phyloP scores from a whole-genome alignment of 306 rosid species.

The Elaeagnus macrophylla region DNA sequence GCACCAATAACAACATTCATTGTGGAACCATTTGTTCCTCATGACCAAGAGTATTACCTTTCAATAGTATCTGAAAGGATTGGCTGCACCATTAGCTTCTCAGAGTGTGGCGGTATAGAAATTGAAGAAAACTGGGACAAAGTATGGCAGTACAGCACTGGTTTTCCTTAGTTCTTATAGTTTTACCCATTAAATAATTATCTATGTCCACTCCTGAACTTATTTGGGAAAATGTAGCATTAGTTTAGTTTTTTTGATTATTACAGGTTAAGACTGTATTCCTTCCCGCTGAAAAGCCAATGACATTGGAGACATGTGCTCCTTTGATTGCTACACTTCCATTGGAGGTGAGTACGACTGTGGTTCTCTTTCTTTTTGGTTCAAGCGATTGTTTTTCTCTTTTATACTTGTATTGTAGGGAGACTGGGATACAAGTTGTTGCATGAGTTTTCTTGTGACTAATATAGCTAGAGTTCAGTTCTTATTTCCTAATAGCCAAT shows the following conservation, averaged over 20 bases:
- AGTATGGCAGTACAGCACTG: slow-evolving; percentile 21
- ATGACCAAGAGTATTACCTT: slow-evolving; percentile 68
- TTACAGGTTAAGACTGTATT: slow-evolving; percentile 59
- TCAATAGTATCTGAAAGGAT: slow-evolving; percentile 78
- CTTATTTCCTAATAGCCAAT: too few relatives aligned
- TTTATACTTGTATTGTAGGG: neutral
- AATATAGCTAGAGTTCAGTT: neutral
- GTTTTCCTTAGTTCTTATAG: neutral
- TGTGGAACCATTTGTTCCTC: slow-evolving; percentile 85
- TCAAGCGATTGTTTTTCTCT: neutral
- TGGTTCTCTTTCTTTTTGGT: slow-evolving; percentile 1
- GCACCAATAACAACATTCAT: slow-evolving; percentile 77
- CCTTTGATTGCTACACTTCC: slow-evolving; percentile 85
- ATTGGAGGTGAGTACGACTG: slow-evolving; percentile 50
- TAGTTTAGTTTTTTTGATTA: slow-evolving; percentile 1
- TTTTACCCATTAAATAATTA: neutral
- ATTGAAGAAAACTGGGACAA: slow-evolving; percentile 88
- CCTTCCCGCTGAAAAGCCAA: slow-evolving; percentile 58
- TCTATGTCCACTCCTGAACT: neutral
- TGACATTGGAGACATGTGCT: slow-evolving; percentile 61
- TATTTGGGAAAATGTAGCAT: neutral
- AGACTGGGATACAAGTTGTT: neutral
- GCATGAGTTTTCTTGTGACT: neutral
- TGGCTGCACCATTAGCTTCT: slow-evolving; percentile 65
- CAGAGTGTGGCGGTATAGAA: slow-evolving; percentile 77